Base-by-base conservation (phyloP, 768 basidiomycete species). In the Dentipellis fragilis region DNA sequence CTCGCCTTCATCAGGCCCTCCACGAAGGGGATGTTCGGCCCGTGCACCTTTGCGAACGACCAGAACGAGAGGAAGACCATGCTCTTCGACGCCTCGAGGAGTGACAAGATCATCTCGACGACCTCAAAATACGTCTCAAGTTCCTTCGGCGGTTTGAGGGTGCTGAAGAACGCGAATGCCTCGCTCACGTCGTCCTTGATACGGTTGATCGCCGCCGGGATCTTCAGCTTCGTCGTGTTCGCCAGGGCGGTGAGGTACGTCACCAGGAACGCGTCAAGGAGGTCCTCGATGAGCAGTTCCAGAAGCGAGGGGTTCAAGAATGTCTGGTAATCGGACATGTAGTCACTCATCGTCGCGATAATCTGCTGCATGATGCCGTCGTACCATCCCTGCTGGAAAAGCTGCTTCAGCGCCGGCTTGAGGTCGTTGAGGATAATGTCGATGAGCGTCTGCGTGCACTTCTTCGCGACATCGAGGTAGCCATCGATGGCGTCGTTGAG, bases 401-500 rank as follows among this genome's bases (percentile, higher is more conserved):
- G 76, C 39, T 75, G 77, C 67, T 90, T 93, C 14, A 83, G 87
- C 10, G 88, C 94, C 0, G 87, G 83, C 67, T 87, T 90, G 62
- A 98, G 72, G 67, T 98, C 96, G 69, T 96, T 89, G 75, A 96
- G 93, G 63, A 98, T 85, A 64, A 95, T 83, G 63, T 90, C 89
- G 65, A 99, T 93, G 56, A 99, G 80, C 0, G 88, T 87, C 63
- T 95, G 89, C 19, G 89, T 93, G 75, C 94, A 98, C 68, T 90
- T 91, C 76, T 98, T 98, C 52, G 94, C 94, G 39, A 98, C 92
- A 69, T 99, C 96, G 59, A 98, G 80, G 69, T 94, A 98, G 3
- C 96, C 96, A 67, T 99, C 95, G 62, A 98, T 97, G 36, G 94
- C 93, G 60, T 95, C 89, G 73, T 96, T 97, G 52, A 98, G 75